These are phyloP conservation scores for Excoecaria cochinchinensis DNA, from an alignment of 345 rosid genomes.

Conservation along the genomic window DNA sequence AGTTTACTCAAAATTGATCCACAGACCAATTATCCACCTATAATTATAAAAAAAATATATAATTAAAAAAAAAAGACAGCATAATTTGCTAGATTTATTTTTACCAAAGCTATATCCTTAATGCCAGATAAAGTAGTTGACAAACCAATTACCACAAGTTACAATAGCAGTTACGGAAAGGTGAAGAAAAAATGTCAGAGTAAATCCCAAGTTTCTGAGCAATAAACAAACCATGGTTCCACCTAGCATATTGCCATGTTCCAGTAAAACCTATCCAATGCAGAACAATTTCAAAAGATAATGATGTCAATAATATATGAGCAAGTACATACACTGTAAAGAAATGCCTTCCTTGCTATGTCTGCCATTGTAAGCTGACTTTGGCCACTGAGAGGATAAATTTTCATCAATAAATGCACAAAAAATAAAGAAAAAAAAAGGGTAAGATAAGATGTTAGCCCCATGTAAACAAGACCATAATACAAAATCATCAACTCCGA, in stretches of 20 bases:
- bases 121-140: neutral
- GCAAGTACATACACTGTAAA: constrained; percentile 71
- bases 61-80: neutral
- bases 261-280: neutral
- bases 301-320: constrained; percentile 6
- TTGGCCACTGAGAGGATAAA: constrained; percentile 52
- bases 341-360: constrained; percentile 97
- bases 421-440: neutral
- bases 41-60: neutral
- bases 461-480: neutral
- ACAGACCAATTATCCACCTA: neutral
- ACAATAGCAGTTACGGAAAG: neutral
- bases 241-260: neutral
- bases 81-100: neutral
- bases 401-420: constrained; percentile 14
- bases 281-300: neutral
- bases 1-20: neutral
- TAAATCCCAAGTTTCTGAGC: neutral
- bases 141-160: neutral
- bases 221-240: neutral
- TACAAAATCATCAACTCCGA: neutral
- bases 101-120: neutral
- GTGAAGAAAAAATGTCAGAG: neutral
- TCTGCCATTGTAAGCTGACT: constrained; percentile 81
- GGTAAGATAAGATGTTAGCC: neutral